A percentile compares a stretch with the other conserved stretches of the same genome.
Conservation (phyloP, 176 grass and related monocot species). For the Musa itinerans region DNA sequence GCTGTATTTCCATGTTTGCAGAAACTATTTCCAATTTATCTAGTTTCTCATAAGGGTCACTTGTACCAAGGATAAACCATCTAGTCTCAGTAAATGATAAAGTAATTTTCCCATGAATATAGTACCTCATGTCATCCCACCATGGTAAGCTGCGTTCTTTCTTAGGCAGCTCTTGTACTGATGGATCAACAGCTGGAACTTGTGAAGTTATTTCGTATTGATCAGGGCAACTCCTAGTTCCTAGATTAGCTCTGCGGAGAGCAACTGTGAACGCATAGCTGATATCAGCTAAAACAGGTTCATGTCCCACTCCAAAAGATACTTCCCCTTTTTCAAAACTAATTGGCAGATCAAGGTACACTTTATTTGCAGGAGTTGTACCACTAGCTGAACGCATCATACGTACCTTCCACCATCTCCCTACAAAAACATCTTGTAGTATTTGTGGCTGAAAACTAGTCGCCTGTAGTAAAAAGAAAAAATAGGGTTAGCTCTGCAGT, state of each 20-base stretch:
- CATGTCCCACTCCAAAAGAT: constrained; percentile 93
- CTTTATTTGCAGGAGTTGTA: constrained; percentile 88
- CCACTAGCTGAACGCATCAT: constrained; percentile 85
- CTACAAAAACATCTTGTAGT: constrained; percentile 80
- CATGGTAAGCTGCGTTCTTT: constrained; percentile 89
- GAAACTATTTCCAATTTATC: constrained; percentile 62
- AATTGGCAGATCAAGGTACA: constrained; percentile 60
- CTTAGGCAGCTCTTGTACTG: constrained; percentile 45
- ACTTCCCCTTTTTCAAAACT: constrained; percentile 79
- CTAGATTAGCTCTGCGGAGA: constrained; percentile 83
- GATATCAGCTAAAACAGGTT: constrained; percentile 90
- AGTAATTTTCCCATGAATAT: constrained; percentile 73
- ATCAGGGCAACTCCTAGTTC: constrained; percentile 53
- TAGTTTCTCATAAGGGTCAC: constrained; percentile 69
- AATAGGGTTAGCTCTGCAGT: constrained; percentile 17
- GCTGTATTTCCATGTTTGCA: constrained; percentile 68
- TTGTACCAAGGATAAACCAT: constrained; percentile 74
- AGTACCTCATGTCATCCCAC: constrained; percentile 99
- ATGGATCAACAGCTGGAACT: background rate
- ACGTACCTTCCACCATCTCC: constrained; percentile 90
- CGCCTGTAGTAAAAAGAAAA: constrained; percentile 44
- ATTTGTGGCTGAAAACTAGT: constrained; percentile 93
- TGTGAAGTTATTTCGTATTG: constrained; percentile 9
- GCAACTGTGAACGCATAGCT: constrained; percentile 97
- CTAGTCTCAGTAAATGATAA: constrained; percentile 55